Conservation (phyloP, 2,329 filamentous ascomycete species). For the Sporothrix phasma region DNA sequence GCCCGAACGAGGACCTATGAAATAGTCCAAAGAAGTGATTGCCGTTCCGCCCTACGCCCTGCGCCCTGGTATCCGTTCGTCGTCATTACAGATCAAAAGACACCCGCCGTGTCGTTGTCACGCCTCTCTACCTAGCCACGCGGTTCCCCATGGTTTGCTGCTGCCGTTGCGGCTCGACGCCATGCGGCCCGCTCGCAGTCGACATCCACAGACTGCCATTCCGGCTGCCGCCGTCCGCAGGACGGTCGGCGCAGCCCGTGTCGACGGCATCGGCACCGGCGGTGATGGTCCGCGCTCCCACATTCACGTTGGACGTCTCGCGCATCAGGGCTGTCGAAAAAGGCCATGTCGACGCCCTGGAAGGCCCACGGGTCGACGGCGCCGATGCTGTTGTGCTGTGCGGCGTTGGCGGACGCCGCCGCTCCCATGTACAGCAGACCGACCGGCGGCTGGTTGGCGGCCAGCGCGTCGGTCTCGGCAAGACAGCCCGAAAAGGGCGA, state of each 20-base stretch:
- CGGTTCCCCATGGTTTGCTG: not conserved
- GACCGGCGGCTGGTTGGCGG: not conserved
- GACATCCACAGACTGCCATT: not conserved
- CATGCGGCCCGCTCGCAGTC: not conserved
- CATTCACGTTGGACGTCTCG: not conserved
- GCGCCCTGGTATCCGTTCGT: too few species aligned
- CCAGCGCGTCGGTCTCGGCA: not conserved
- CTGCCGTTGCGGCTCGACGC: not conserved
- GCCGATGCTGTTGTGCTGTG: not conserved
- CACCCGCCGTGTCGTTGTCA: too few species aligned
- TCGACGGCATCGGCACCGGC: not conserved
- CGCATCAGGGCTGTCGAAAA: conserved; percentile 24
- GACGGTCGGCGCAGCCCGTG: not conserved
- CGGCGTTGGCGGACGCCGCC: too few species aligned
- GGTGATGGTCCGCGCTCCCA: not conserved
- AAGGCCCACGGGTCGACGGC: conserved; percentile 26
- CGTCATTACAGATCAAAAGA: too few species aligned
- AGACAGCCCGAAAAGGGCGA: not conserved
- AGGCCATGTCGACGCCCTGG: conserved; percentile 28
- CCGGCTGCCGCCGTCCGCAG: not conserved
- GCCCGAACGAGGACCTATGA: too few species aligned
- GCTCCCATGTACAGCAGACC: not conserved
- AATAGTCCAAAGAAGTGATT: too few species aligned
- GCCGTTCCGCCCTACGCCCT: too few species aligned
- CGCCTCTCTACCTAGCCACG: too few species aligned